Evolutionary conservation across 1,139 yeast species (phyloP).

Genomic region (Hansenula lynferdii): DNA sequence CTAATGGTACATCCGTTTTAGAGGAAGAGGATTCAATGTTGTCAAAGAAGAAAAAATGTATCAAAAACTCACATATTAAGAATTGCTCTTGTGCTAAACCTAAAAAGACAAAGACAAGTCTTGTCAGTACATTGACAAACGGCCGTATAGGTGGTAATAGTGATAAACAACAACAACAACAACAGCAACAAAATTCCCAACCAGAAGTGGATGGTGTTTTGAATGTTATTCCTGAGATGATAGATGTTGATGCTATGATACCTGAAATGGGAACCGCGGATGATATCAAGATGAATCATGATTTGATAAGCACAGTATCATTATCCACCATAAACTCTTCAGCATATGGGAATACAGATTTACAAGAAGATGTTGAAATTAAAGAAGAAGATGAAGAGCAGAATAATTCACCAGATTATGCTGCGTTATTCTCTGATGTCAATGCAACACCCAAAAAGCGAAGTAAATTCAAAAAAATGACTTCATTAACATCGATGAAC

Average conservation of each 20-base stretch:
- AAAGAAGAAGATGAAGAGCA: constrained; percentile 1
- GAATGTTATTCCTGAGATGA: neutral
- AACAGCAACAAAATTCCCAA: constrained; percentile 4
- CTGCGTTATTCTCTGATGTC: constrained; percentile 21
- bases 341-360: neutral
- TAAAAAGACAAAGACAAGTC: constrained; percentile 16
- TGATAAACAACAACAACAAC: constrained; percentile 3
- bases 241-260: neutral
- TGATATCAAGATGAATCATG: constrained; percentile 2
- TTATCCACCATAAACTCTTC: neutral
- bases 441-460: constrained; percentile 13
- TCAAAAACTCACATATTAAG: constrained; percentile 11
- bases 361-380: neutral
- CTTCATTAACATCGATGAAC: constrained; percentile 1
- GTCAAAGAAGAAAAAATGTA: constrained; percentile 7
- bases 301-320: neutral
- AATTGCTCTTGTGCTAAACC: constrained; percentile 10
- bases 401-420: constrained; percentile 21
- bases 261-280: neutral
- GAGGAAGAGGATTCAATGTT: no score
- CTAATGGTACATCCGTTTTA: no score
- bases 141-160: constrained; percentile 20
- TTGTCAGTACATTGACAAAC: constrained; percentile 18
- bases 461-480: constrained; percentile 9
- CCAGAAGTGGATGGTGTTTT: neutral